phyloP scores from a whole-genome alignment of 768 basidiomycete species.

The Trametes elegans region DNA sequence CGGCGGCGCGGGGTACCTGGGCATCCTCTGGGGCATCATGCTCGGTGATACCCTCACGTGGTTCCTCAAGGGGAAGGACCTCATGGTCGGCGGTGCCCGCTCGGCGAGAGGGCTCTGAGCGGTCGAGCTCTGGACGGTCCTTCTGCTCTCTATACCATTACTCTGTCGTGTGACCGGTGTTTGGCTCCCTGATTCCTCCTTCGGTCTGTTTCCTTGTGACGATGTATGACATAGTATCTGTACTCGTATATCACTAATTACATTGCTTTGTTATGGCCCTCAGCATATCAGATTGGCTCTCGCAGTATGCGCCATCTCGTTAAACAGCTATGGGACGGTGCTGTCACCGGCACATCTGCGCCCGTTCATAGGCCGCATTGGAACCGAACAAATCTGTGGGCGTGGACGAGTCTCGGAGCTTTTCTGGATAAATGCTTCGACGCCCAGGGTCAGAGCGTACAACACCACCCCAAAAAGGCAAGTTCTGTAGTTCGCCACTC shows the following conservation, averaged over 20 bases:
- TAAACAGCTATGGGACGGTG: too few species aligned
- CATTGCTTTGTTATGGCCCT: too few species aligned
- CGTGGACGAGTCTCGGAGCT: constrained; percentile 8
- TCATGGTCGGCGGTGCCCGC: constrained; percentile 22
- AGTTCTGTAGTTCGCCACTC: constrained; percentile 4
- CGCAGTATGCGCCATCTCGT: too few species aligned
- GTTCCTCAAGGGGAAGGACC: constrained; percentile 28
- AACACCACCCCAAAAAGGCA: constrained; percentile 1
- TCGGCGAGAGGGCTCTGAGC: constrained; percentile 5
- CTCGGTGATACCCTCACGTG: constrained; percentile 29
- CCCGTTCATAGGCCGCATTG: too few species aligned
- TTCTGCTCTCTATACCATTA: not conserved
- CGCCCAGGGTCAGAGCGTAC: not conserved
- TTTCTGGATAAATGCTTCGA: not conserved
- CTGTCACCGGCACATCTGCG: not conserved
- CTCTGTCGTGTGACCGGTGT: not conserved
- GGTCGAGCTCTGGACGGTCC: not conserved
- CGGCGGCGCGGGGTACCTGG: constrained; percentile 30
- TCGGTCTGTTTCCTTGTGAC: too few species aligned
- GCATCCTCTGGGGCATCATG: constrained; percentile 30
- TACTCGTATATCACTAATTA: too few species aligned
- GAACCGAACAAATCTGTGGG: not conserved
- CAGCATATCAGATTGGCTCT: too few species aligned
- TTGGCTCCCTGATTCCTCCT: not conserved
- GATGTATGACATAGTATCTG: too few species aligned